Conservation (phyloP, 192 early-diverging fungal genomes). For the Coemansia nantahalensis region DNA sequence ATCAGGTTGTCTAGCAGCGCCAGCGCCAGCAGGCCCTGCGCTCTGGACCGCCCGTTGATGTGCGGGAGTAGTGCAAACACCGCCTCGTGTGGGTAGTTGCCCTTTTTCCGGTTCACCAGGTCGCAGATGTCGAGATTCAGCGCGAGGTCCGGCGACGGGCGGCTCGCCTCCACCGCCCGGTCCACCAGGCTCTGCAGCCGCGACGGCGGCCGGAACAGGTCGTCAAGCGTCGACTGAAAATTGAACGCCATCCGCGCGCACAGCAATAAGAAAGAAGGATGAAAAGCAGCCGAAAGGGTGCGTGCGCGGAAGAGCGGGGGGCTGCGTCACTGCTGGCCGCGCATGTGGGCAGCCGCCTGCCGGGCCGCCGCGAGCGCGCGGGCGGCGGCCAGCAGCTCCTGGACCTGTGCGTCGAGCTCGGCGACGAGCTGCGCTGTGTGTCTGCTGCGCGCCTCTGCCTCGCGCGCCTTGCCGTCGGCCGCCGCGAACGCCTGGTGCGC, state of each 20-base stretch:
- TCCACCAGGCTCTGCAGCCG: slow-evolving; percentile 60
- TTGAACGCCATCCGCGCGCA: slow-evolving; percentile 36
- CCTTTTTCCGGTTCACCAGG: slow-evolving; percentile 87
- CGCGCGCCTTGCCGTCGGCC: slow-evolving; percentile 13
- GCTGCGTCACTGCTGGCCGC: no score
- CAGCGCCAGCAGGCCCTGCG: slow-evolving; percentile 43
- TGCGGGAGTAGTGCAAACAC: slow-evolving; percentile 44
- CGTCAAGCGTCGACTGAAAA: slow-evolving; percentile 40
- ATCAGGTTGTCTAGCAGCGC: slow-evolving; percentile 93
- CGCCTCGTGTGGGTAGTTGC: slow-evolving; percentile 61
- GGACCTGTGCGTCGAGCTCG: slow-evolving; percentile 43
- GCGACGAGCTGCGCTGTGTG: slow-evolving; percentile 19
- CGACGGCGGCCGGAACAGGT: slow-evolving; percentile 47
- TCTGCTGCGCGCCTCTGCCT: slow-evolving; percentile 18
- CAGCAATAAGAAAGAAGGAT: no score
- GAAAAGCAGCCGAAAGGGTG: no score
- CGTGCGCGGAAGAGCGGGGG: no score
- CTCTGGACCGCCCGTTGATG: slow-evolving; percentile 49
- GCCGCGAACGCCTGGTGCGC: slow-evolving; percentile 28
- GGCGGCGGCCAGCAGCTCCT: slow-evolving; percentile 30
- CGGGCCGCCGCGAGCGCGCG: slow-evolving; percentile 20
- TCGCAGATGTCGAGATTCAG: slow-evolving; percentile 96
- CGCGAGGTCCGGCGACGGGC: slow-evolving; percentile 73
- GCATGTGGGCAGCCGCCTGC: slow-evolving; percentile 27
- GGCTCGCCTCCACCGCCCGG: slow-evolving; percentile 71